A percentile compares a stretch with the other conserved stretches of the same genome.
Conservation (phyloP, 805 yeast genomes). For the Hanseniaspora jakobsenii region DNA sequence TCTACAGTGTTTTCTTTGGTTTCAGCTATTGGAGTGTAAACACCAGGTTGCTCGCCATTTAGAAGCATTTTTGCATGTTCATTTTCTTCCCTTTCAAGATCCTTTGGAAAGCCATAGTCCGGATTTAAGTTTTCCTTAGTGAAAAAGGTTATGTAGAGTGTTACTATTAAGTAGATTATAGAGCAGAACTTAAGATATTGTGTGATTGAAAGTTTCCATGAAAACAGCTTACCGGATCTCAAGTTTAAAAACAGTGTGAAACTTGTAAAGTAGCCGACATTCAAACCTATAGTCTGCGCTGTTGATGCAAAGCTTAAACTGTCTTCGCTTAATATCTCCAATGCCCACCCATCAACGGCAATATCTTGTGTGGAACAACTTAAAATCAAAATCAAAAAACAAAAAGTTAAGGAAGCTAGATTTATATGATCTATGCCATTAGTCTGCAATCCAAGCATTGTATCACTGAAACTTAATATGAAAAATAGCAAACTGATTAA, state of each 20-base stretch:
- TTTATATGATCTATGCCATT: constrained; percentile 10
- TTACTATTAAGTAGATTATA: constrained; percentile 51
- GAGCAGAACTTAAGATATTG: constrained; percentile 75
- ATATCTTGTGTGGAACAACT: constrained; percentile 96
- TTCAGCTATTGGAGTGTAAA: too few species aligned
- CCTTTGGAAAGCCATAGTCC: not conserved
- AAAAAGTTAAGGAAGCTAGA: constrained; percentile 40
- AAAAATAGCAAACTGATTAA: constrained; percentile 62
- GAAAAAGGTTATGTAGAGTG: constrained; percentile 44
- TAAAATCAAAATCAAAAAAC: constrained; percentile 67
- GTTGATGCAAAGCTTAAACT: constrained; percentile 88
- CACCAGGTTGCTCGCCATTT: constrained; percentile 8
- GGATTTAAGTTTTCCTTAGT: constrained; percentile 62
- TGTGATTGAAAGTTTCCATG: constrained; percentile 53
- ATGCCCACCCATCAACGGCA: constrained; percentile 98
- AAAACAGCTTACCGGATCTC: constrained; percentile 85
- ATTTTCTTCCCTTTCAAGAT: constrained; percentile 3
- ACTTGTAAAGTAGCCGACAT: constrained; percentile 81
- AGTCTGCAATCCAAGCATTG: constrained; percentile 36
- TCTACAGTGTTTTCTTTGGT: constrained; percentile 19
- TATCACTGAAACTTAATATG: constrained; percentile 28
- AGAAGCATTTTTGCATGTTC: constrained; percentile 7
- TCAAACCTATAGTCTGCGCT: constrained; percentile 91
- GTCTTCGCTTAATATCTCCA: constrained; percentile 66
- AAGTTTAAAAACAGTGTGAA: constrained; percentile 86